Evolutionary conservation across 345 rosid species (phyloP), one percentile per base, ranked within the genome.

Genomic region (Punica granatum): DNA sequence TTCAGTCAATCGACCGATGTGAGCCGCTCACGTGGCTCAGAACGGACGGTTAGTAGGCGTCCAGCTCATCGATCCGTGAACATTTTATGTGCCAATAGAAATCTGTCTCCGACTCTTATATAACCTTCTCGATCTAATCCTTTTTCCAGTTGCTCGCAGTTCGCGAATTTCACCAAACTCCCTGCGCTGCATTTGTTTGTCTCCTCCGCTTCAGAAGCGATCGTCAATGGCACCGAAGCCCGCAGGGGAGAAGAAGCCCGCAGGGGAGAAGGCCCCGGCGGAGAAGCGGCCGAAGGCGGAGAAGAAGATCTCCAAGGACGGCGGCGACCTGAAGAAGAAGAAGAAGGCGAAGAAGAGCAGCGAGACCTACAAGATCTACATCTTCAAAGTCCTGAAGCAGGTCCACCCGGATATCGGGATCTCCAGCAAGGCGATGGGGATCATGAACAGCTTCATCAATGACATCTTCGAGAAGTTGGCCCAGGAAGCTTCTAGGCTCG

Each of bases 391-490:
- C n/a, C n/a, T n/a, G n/a, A n/a, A n/a, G n/a, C n/a, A n/a, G n/a
- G n/a, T n/a, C n/a, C n/a, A n/a, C n/a, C n/a, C n/a, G n/a, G n/a
- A n/a, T n/a, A n/a, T n/a, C n/a, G n/a, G n/a, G n/a, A n/a, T n/a
- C n/a, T n/a, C n/a, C n/a, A n/a, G n/a, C n/a, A n/a, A n/a, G n/a
- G n/a, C n/a, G n/a, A n/a, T n/a, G n/a, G n/a, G n/a, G n/a, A n/a
- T n/a, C n/a, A n/a, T n/a, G n/a, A n/a, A n/a, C n/a, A n/a, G n/a
- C n/a, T n/a, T n/a, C n/a, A n/a, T n/a, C n/a, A n/a, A n/a, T n/a
- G n/a, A n/a, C n/a, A n/a, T n/a, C n/a, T n/a, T 87, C 65, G 88
- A 87, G 86, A 87, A 87, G 36, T 81, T 88, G 39, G 90, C 88
- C 0, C 85, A 85, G 42, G 92, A 87, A 35, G 49, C 92, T 0